These are phyloP conservation scores for Isoetes taiwanensis DNA, from an alignment of 75 land plant genomes.

Conservation along the genomic window DNA sequence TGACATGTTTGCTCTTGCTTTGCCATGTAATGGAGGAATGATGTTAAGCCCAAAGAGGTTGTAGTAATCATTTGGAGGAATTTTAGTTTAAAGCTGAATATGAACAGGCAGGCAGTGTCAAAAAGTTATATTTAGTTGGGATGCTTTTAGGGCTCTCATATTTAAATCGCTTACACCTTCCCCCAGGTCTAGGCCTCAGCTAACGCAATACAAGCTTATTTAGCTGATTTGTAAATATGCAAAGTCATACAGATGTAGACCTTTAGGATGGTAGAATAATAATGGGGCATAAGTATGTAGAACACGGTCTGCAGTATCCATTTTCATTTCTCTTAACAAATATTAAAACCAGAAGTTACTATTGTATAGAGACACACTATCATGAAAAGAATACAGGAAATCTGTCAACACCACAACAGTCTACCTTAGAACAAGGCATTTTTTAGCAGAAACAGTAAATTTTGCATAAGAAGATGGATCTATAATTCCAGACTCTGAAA, in stretches of 20 bases:
- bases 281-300: constrained; percentile 44
- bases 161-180: constrained; percentile 42
- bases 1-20: constrained; percentile 27
- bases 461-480: neutral
- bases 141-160: neutral
- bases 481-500: neutral
- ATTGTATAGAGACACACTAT: constrained; percentile 70
- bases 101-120: constrained; percentile 62
- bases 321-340: constrained; percentile 88
- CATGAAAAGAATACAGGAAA: constrained; percentile 85
- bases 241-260: constrained; percentile 89
- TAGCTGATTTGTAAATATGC: constrained; percentile 94
- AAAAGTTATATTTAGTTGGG: constrained; percentile 43
- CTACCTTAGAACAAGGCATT: neutral
- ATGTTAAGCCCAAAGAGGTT: constrained; percentile 71
- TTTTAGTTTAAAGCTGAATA: constrained; percentile 41
- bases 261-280: constrained; percentile 64
- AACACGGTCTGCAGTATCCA: constrained; percentile 75
- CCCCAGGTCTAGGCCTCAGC: constrained; percentile 51
- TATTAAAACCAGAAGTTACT: constrained; percentile 75
- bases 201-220: constrained; percentile 71
- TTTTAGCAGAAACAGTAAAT: neutral
- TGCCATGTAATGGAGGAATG: constrained; percentile 53
- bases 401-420: constrained; percentile 33
- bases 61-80: constrained; percentile 72